Evolutionary conservation across 352 stramenopile genomes (phyloP).

Genomic region (Phytopythium vexans): DNA sequence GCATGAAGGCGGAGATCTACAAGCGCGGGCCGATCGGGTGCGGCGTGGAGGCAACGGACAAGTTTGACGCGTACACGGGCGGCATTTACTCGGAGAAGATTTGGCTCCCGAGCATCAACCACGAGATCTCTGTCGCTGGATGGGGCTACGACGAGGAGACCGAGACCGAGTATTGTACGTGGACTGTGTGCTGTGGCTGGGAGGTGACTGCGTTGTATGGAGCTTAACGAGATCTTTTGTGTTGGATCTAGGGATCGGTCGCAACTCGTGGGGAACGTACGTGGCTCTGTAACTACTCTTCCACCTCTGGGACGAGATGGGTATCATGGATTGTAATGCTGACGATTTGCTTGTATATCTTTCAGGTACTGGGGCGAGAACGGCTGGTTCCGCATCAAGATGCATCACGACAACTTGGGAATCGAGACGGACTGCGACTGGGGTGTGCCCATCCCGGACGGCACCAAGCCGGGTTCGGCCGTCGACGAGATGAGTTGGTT

Average conservation of each 20-base stretch:
- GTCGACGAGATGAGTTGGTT: constrained; percentile 2
- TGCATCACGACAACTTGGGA: constrained; percentile 88
- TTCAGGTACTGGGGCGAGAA: constrained; percentile 88
- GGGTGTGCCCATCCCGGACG: constrained; percentile 80
- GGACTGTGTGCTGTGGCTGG: not conserved
- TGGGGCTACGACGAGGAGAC: constrained; percentile 87
- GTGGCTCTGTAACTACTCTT: not conserved
- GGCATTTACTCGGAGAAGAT: constrained; percentile 85
- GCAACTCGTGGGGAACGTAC: constrained; percentile 89
- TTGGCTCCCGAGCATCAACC: constrained; percentile 82
- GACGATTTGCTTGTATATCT: not conserved
- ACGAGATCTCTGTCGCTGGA: constrained; percentile 88
- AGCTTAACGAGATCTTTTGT: constrained; percentile 8
- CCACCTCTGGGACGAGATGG: too few species aligned
- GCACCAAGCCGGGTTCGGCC: constrained; percentile 49
- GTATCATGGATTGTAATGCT: not conserved
- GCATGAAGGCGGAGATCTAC: constrained; percentile 92
- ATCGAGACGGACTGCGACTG: constrained; percentile 89
- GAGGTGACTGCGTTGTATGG: not conserved
- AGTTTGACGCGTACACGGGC: constrained; percentile 77
- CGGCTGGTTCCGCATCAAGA: constrained; percentile 90
- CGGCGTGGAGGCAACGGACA: constrained; percentile 80
- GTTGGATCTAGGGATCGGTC: constrained; percentile 63
- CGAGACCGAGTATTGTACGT: constrained; percentile 87
- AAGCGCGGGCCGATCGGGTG: constrained; percentile 90